Evolutionary conservation across 352 stramenopile genomes (phyloP).

Genomic region (Pythium pyrilobum): DNA sequence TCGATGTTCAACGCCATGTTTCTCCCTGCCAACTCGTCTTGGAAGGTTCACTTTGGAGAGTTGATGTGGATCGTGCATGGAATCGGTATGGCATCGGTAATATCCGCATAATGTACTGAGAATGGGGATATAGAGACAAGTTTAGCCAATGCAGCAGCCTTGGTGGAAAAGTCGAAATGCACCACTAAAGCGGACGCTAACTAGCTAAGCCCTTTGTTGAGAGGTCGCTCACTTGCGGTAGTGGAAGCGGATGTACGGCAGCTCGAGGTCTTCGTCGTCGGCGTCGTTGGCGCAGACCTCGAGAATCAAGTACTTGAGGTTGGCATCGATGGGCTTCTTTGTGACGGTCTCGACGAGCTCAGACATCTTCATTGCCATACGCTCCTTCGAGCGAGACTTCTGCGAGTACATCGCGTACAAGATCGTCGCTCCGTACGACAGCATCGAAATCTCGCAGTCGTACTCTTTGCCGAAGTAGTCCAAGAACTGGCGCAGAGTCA

Average conservation of each 20-base stretch:
- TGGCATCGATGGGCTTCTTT: slow-evolving; percentile 93
- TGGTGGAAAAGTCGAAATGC: too few species aligned
- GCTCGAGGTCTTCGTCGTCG: slow-evolving; percentile 94
- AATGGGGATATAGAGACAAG: too few species aligned
- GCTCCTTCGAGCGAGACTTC: slow-evolving; percentile 88
- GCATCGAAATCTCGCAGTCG: slow-evolving; percentile 97
- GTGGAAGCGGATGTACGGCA: slow-evolving; percentile 93
- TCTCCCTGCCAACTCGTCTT: background rate
- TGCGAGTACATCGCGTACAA: slow-evolving; percentile 87
- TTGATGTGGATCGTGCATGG: slow-evolving; percentile 1
- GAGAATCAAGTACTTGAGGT: slow-evolving; percentile 95
- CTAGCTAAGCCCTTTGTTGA: too few species aligned
- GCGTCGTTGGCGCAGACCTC: slow-evolving; percentile 96
- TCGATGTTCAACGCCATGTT: slow-evolving; percentile 73
- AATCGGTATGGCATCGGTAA: background rate
- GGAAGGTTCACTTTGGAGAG: background rate
- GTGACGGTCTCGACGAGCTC: slow-evolving; percentile 94
- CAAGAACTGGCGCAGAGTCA: slow-evolving; percentile 96
- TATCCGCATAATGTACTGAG: too few species aligned
- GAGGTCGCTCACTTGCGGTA: slow-evolving; percentile 34
- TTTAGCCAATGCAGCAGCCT: too few species aligned
- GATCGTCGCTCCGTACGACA: slow-evolving; percentile 94
- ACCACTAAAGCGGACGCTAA: too few species aligned
- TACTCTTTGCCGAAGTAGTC: slow-evolving; percentile 94
- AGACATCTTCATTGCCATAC: slow-evolving; percentile 96